These are phyloP conservation scores for Aspergillus sp. DNA, from an alignment of 2,329 filamentous ascomycete genomes.

Conservation along the genomic window DNA sequence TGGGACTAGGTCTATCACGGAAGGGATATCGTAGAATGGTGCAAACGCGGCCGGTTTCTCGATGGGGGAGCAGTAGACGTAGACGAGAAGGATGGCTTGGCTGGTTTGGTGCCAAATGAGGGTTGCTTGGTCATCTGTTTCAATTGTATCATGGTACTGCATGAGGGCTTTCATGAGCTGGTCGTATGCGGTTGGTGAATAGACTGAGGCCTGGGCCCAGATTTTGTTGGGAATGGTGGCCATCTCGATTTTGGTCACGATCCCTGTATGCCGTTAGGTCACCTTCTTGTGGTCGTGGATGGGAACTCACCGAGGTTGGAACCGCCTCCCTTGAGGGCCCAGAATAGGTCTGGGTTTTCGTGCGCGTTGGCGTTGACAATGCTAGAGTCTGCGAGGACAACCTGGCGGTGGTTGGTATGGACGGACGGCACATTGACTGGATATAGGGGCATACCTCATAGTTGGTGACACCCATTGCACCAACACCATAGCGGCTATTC, in stretches of 20 bases:
- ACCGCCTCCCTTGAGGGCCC: slow-evolving; percentile 24
- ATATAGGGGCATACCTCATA: slow-evolving; percentile 13
- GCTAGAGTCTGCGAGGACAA: slow-evolving; percentile 17
- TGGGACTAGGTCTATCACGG: slow-evolving; percentile 5
- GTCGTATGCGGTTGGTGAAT: slow-evolving; percentile 1
- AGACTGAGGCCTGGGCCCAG: slow-evolving; percentile 15
- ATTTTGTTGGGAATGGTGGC: slow-evolving; percentile 15
- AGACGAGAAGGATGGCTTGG: slow-evolving; percentile 9
- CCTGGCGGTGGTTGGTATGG: neutral
- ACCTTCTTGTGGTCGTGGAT: neutral
- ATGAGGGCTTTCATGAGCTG: slow-evolving; percentile 12
- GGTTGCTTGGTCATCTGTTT: slow-evolving; percentile 10
- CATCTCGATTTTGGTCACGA: slow-evolving; percentile 20
- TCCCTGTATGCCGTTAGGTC: slow-evolving; percentile 1
- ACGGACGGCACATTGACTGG: neutral
- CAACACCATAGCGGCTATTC: slow-evolving; percentile 17
- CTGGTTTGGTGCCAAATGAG: slow-evolving; percentile 12
- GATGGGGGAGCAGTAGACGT: slow-evolving; percentile 10
- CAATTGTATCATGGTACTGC: slow-evolving; percentile 14
- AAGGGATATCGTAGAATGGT: slow-evolving; percentile 11
- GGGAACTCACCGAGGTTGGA: neutral
- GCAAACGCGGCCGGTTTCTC: slow-evolving; percentile 7
- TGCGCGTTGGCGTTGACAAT: slow-evolving; percentile 14
- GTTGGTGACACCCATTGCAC: slow-evolving; percentile 10
- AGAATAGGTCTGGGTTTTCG: slow-evolving; percentile 29